Evolutionary conservation across 164 flowering plant species (phyloP).

Genomic region (Magnolia changhungtana): DNA sequence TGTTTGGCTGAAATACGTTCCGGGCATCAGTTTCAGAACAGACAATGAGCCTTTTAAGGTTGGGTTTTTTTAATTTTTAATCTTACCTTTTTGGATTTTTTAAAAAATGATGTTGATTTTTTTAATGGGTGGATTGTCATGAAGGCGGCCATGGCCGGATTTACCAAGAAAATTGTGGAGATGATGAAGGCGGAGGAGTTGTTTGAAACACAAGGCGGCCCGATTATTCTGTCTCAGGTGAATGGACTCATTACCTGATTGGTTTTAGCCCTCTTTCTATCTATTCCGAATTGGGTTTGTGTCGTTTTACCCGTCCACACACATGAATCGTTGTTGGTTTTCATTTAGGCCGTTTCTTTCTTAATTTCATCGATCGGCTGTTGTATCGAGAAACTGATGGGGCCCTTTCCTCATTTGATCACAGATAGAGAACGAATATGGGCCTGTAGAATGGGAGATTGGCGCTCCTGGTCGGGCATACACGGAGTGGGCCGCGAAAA

Average conservation of each 20-base stretch:
- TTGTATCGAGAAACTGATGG: background rate
- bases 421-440: constrained; percentile 82
- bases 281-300: background rate
- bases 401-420: background rate
- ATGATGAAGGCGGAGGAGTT: constrained; percentile 89
- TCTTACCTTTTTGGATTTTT: background rate
- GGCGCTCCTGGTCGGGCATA: constrained; percentile 80
- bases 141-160: constrained; percentile 71
- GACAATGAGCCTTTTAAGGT: constrained; percentile 98
- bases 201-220: constrained; percentile 91
- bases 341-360: background rate
- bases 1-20: constrained; percentile 94
- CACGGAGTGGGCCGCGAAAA: constrained; percentile 72
- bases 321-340: background rate
- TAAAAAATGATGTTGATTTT: background rate
- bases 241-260: background rate
- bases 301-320: background rate
- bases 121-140: background rate
- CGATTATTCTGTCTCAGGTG: constrained; percentile 79
- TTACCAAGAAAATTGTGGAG: constrained; percentile 75
- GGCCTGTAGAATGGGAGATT: constrained; percentile 71
- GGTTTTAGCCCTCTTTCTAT: background rate
- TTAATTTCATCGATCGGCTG: background rate
- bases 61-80: background rate
- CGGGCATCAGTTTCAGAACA: constrained; percentile 86